Evolutionary conservation across 208 protist species (phyloP).

Genomic region (Acanthamoeba healyi): DNA sequence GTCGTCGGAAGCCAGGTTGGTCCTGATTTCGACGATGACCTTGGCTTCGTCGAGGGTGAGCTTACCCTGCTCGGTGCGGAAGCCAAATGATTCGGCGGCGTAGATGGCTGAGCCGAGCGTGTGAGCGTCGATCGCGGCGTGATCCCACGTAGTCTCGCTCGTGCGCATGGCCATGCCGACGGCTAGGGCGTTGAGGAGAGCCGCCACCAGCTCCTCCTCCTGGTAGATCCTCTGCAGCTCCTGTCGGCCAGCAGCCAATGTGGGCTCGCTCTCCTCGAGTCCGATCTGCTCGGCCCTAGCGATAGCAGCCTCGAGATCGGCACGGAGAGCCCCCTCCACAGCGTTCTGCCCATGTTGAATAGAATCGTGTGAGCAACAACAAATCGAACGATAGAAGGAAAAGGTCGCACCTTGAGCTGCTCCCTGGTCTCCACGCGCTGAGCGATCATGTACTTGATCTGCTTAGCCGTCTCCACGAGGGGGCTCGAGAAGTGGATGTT

Average conservation of each 20-base stretch:
- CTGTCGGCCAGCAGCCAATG: neutral
- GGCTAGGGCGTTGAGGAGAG: constrained; percentile 27
- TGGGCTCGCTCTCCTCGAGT: constrained; percentile 1
- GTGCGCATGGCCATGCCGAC: neutral
- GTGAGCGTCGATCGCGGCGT: constrained; percentile 23
- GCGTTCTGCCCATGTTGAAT: neutral
- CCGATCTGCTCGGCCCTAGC: constrained; percentile 41
- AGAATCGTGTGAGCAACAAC: neutral
- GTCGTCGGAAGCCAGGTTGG: constrained; percentile 7
- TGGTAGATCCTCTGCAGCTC: constrained; percentile 52
- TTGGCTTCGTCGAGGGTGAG: constrained; percentile 14
- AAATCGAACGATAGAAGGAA: neutral
- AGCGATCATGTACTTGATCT: constrained; percentile 32
- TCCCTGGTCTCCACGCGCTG: neutral
- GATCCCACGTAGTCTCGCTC: constrained; percentile 43
- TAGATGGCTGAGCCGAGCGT: neutral
- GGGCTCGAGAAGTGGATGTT: constrained; percentile 30
- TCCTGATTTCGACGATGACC: constrained; percentile 41
- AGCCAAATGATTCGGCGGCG: constrained; percentile 1
- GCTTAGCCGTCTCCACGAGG: neutral
- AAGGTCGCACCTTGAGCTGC: neutral
- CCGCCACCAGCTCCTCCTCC: constrained; percentile 55
- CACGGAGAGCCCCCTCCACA: neutral
- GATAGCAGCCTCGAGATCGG: constrained; percentile 43
- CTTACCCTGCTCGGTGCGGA: constrained; percentile 62